phyloP scores from a whole-genome alignment of 164 flowering plant genomes.

The Berberis vulgaris region DNA sequence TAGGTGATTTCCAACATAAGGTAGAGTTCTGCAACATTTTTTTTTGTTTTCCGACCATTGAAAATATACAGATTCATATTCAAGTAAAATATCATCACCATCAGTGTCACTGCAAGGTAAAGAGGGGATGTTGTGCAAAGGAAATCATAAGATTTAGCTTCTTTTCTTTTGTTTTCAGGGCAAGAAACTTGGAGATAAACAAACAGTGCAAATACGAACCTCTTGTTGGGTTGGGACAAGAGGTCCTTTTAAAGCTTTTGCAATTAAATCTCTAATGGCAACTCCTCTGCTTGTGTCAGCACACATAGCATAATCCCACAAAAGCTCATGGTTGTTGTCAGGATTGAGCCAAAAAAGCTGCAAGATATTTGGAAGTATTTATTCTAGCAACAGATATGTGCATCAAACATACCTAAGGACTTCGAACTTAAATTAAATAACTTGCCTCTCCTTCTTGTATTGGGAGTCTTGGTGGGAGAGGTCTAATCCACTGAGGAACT shows the following conservation, averaged over 20 bases:
- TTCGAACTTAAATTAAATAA: not conserved
- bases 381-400: slow-evolving; percentile 7
- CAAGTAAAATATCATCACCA: no score
- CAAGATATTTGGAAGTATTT: slow-evolving; percentile 8
- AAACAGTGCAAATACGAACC: slow-evolving; percentile 26
- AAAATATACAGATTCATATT: no score
- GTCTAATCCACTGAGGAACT: slow-evolving; percentile 81
- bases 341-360: slow-evolving; percentile 95
- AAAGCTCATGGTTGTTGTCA: slow-evolving; percentile 77
- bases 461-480: slow-evolving; percentile 83
- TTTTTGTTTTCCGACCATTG: no score
- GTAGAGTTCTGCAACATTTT: no score
- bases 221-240: slow-evolving; percentile 81
- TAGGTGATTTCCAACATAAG: no score
- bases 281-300: slow-evolving; percentile 94
- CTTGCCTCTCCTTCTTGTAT: slow-evolving; percentile 76
- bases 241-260: slow-evolving; percentile 82
- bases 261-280: slow-evolving; percentile 80
- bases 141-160: no score
- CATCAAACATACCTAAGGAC: not conserved
- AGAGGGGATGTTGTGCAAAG: no score
- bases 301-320: slow-evolving; percentile 97
- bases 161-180: no score
- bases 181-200: not conserved
- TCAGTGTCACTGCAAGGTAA: no score